These are phyloP conservation scores for Patellifolia procumbens DNA, from an alignment of 179 eudicot genomes.

Conservation along the genomic window DNA sequence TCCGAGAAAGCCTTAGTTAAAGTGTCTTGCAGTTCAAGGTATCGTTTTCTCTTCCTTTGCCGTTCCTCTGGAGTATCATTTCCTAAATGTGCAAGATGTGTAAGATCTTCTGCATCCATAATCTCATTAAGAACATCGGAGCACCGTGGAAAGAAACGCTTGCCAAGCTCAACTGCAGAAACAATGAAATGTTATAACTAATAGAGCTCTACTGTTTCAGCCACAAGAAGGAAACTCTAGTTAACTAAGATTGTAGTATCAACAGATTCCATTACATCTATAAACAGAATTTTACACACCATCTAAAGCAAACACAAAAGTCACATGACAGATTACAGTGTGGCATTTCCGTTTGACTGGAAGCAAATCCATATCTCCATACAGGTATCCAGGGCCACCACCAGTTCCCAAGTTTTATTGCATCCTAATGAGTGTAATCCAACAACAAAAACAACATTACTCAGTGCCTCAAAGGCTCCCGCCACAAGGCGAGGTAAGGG, in stretches of 20 bases:
- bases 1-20: constrained; percentile 59
- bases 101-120: constrained; percentile 65
- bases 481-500: too few species aligned
- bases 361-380: background rate
- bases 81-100: constrained; percentile 55
- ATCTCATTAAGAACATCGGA: constrained; percentile 72
- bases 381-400: background rate
- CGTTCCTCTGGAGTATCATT: constrained; percentile 63
- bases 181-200: background rate
- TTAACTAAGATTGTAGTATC: background rate
- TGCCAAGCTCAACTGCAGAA: constrained; percentile 72
- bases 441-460: background rate
- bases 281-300: background rate
- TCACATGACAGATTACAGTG: background rate
- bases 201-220: too few species aligned
- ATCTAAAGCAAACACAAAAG: background rate
- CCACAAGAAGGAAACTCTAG: background rate
- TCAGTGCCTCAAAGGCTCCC: too few species aligned
- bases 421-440: background rate
- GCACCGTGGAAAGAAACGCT: constrained; percentile 86
- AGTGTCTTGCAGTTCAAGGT: constrained; percentile 59
- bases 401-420: background rate
- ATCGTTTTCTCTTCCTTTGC: constrained; percentile 52
- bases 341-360: background rate
- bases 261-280: background rate